These are phyloP conservation scores for Globisporangium ultimum DNA, from an alignment of 352 stramenopile species.

Conservation along the genomic window DNA sequence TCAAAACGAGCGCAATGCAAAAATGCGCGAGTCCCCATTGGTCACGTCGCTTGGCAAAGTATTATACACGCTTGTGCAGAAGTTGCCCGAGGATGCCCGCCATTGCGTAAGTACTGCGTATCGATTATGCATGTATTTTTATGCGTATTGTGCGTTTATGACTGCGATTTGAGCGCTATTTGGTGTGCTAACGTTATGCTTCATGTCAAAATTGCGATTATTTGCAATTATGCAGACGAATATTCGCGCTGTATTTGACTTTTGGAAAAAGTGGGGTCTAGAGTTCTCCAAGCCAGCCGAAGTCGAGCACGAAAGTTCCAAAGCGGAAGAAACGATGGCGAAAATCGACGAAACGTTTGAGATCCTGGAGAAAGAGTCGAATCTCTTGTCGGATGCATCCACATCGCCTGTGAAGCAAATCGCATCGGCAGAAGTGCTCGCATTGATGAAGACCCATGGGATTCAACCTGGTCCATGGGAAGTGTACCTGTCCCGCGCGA, in stretches of 20 bases:
- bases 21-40: slow-evolving; percentile 68
- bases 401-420: slow-evolving; percentile 66
- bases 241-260: slow-evolving; percentile 72
- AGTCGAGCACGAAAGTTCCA: slow-evolving; percentile 19
- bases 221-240: slow-evolving; percentile 35
- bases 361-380: slow-evolving; percentile 54
- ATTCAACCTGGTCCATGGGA: slow-evolving; percentile 81
- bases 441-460: slow-evolving; percentile 75
- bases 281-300: slow-evolving; percentile 45
- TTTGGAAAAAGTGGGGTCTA: slow-evolving; percentile 81
- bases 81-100: slow-evolving; percentile 49
- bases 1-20: slow-evolving; percentile 70
- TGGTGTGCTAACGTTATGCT: slow-evolving; percentile 4
- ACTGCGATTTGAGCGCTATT: background rate
- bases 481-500: slow-evolving; percentile 68
- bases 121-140: background rate
- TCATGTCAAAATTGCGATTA: background rate
- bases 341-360: slow-evolving; percentile 63
- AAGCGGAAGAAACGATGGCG: slow-evolving; percentile 41
- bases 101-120: slow-evolving; percentile 54
- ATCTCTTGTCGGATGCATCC: slow-evolving; percentile 51
- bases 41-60: slow-evolving; percentile 67
- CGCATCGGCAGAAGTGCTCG: slow-evolving; percentile 56
- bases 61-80: slow-evolving; percentile 59
- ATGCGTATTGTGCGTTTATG: background rate